These are phyloP conservation scores for Wallacemonas sp. DNA, from an alignment of 208 protist genomes.

Conservation along the genomic window DNA sequence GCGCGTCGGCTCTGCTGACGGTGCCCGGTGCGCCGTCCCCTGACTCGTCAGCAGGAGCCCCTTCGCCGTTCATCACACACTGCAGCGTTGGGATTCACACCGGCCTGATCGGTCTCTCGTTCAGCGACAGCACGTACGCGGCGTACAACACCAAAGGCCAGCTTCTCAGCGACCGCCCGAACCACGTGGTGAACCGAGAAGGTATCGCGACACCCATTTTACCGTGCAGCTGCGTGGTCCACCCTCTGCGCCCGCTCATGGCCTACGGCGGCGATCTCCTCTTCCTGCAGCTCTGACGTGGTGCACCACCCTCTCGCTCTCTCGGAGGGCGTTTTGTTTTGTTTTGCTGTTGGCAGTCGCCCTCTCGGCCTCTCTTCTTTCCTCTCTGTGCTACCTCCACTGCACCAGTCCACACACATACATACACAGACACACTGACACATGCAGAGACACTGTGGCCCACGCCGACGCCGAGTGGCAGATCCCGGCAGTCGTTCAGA, in stretches of 20 bases:
- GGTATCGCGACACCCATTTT: slow-evolving; percentile 15
- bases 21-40: not conserved
- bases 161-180: slow-evolving; percentile 47
- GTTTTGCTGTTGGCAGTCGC: not conserved
- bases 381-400: too few species aligned
- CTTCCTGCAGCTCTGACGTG: slow-evolving; percentile 51
- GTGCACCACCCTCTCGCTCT: not conserved
- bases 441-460: too few species aligned
- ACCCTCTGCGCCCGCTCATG: slow-evolving; percentile 78
- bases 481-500: too few species aligned
- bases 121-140: slow-evolving; percentile 75
- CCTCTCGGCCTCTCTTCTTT: slow-evolving; percentile 3
- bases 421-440: too few species aligned
- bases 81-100: slow-evolving; percentile 76
- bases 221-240: slow-evolving; percentile 52
- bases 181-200: slow-evolving; percentile 33
- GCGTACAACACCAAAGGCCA: slow-evolving; percentile 66
- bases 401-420: too few species aligned
- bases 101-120: slow-evolving; percentile 63
- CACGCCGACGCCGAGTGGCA: too few species aligned
- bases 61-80: slow-evolving; percentile 36
- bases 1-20: slow-evolving; percentile 21
- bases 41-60: not conserved
- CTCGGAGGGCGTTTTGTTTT: slow-evolving; percentile 10
- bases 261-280: slow-evolving; percentile 75